Base-by-base conservation (phyloP, 2,329 filamentous ascomycete species). In the Aureobasidium mangrovei region DNA sequence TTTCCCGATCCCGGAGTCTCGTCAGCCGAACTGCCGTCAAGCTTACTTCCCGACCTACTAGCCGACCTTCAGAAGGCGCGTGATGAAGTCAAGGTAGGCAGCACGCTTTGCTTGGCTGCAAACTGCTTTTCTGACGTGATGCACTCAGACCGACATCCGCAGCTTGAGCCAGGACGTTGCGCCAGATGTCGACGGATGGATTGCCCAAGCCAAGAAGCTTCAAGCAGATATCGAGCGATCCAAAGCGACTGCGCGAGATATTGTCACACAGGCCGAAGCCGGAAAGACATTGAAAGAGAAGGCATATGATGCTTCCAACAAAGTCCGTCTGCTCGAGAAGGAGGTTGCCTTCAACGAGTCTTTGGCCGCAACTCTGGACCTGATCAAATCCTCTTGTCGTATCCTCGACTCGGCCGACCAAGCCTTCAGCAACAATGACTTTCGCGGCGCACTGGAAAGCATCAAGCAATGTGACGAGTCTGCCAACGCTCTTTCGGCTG, bases 201-300 rank as follows among this genome's bases (percentile, higher is more conserved):
- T 94, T 55, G 73, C 77, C 49, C 88, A 93, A 68, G 89, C 91
- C 45, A 88, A 88, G 69, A 82, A 84, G 51, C 79, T 96, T 6
- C 88, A 95, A 67, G 80, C 84, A 58, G 91, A 96, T 65, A 91
- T 96, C 60, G 82, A 88, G 63, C 80, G 82, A 44, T 91, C 89
- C 27, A 85, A 88, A 63, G 78, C 81, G 12, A 83, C 90, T 35
- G 90, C 91, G 26, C 84, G 84, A 63, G 83, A 90, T 56, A 94
- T 97, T 56, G 80, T 91, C 4, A 79, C 83, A 42, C 81, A 89
- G 63, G 84, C 90, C 51, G 85, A 91, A 64, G 80, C 77, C 29
- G 82, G 84, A 9, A 81, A 82, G 57, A 73, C 75, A 40, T 73
- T 88, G 27, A 75, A 86, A 45, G 77, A 79, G 46, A 74, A 81